Base-by-base conservation (phyloP, 805 yeast genomes). In the Ogataea trehaloabstinens region DNA sequence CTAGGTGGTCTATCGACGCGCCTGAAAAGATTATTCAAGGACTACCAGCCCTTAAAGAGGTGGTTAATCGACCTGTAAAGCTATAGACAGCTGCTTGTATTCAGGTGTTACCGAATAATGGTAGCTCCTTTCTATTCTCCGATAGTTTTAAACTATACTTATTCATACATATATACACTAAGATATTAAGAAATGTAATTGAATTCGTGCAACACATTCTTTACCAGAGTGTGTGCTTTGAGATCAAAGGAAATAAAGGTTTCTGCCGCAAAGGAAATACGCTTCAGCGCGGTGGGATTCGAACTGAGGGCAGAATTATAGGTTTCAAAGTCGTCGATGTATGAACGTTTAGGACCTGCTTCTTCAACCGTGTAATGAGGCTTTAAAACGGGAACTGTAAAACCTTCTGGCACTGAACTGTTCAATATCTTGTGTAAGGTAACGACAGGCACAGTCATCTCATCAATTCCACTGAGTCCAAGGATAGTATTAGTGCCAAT, bases 381-480 rank as follows among this genome's bases (percentile, higher is more conserved):
- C 19, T 28, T 34, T 13, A 44, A 34, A 19, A 24, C 38, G n/a
- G 53, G 51, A 6, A 41, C 18, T 13, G 35, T 25, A 17, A 28
- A 29, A 63, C 67, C 52, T 7, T 25, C 39, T 4, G 63, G 61
- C 17, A 47, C 55, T 6, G 40, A 38, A 6, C 42, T 31, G 24
- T 31, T 40, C 12, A 47, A 28, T 38, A 57, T 46, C 42, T 47
- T 53, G 38, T 53, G 49, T 17, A 59, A 28, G 28, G 55, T 51
- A 18, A 45, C 40, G 5, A 47, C 40, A 5, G 64, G 60, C 7
- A 58, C 34, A 6, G 66, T 62, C 50, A 60, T 53, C 24, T 50
- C 67, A 35, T 62, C 66, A 15, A 61, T 48, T 24, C 67, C 67
- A 25, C 55, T 52, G 6, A 60, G 40, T 13, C 52, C 59, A 22